Evolutionary conservation across 2,329 filamentous ascomycete genomes (phyloP).

Genomic region (Fusarium abutilonis): DNA sequence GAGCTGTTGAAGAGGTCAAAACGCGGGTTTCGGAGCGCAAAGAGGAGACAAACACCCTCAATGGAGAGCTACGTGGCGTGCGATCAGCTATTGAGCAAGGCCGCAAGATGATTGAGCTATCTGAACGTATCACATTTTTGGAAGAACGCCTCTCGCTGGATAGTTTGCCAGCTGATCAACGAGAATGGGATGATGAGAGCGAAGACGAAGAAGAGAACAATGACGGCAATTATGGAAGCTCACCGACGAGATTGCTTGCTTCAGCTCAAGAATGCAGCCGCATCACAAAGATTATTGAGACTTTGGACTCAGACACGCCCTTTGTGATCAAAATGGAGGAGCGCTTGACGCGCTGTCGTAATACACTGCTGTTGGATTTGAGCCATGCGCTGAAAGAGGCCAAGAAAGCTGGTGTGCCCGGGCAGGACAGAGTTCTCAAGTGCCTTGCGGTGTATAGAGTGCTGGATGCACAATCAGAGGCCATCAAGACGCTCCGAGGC

Average conservation of each 20-base stretch:
- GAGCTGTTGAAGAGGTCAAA: conserved; percentile 81
- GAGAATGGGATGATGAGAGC: conserved; percentile 52
- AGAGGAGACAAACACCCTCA: conserved; percentile 68
- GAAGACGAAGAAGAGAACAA: conserved; percentile 52
- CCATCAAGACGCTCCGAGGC: conserved; percentile 59
- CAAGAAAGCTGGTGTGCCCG: conserved; percentile 55
- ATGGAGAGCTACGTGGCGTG: conserved; percentile 74
- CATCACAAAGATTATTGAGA: conserved; percentile 55
- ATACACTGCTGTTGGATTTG: conserved; percentile 66
- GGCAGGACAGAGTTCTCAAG: conserved; percentile 59
- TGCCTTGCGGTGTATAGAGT: conserved; percentile 64
- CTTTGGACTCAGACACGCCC: conserved; percentile 58
- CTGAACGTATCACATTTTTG: conserved; percentile 68
- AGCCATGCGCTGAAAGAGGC: conserved; percentile 60
- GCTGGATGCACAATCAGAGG: conserved; percentile 63
- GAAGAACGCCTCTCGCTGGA: conserved; percentile 71
- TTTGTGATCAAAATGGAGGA: conserved; percentile 64
- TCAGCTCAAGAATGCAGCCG: conserved; percentile 59
- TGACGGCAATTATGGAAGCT: conserved; percentile 54
- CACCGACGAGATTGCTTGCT: conserved; percentile 57
- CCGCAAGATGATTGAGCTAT: conserved; percentile 72
- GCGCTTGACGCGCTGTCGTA: conserved; percentile 62
- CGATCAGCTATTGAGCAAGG: conserved; percentile 70
- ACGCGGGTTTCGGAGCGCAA: conserved; percentile 70
- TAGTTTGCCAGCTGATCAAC: conserved; percentile 44